Base-by-base conservation (phyloP, 805 yeast genomes). In the Myxozyma neglecta region DNA sequence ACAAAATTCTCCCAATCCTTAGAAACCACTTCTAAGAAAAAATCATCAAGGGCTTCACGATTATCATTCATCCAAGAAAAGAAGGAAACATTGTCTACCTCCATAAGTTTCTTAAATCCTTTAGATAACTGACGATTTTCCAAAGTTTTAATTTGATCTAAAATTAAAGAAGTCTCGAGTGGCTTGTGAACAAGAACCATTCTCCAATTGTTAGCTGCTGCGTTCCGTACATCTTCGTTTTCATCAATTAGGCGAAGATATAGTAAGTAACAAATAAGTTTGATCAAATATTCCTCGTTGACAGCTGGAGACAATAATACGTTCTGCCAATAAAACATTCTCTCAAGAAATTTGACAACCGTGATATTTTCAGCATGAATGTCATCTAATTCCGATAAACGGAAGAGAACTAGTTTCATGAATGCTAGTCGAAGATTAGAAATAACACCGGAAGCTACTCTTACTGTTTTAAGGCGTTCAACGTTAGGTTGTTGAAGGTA, bases 241-340 rank as follows among this genome's bases (percentile, higher is more conserved):
- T 24, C 35, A 16, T 65, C 65, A 36, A 59, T 53, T 10, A 65
- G 36, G 24, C 47, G 54, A 16, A 60, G 36, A 47, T 64, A 65
- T 8, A 65, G 46, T 9, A 59, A 47, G 35, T 64, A 64, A 53
- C 67, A 65, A 18, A 64, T 45, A 32, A 65, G 50, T 36, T 60
- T 59, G 40, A 65, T 60, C 20, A 65, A 39, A 16, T 60, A 39
- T 34, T 60, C 68, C 20, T 65, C 67, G 13, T 40, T 53, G 24
- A 54, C 32, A 6, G 65, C 60, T 5, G 68, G 69, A 13, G 69
- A 62, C 13, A 65, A 46, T 10, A 67, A 50, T 4, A 67, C 63
- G 51, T 67, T 56, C 32, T 67, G 70, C 68, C 68, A 67, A 35
- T 60, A 57, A 14, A 66, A 43, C 66, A 64, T 50, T 6, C 61